Evolutionary conservation across 495 filamentous ascomycete genomes (phyloP).

Genomic region (Rhizodiscina lignyota): DNA sequence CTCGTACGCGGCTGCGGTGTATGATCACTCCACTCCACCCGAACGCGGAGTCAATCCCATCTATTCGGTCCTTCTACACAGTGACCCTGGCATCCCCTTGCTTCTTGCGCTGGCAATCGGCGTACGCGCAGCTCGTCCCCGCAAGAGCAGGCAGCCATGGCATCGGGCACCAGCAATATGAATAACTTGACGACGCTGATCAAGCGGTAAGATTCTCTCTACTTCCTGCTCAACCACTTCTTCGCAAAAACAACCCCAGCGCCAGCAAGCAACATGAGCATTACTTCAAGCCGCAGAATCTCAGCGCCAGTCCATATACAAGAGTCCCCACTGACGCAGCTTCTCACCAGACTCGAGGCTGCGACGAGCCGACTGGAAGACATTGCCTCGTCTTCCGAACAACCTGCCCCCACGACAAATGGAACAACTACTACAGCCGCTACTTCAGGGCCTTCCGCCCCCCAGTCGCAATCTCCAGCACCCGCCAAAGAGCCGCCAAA

Average conservation of each 20-base stretch:
- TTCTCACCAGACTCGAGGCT: slow-evolving; percentile 65
- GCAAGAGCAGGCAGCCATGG: slow-evolving; percentile 20
- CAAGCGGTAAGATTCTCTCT: slow-evolving; percentile 57
- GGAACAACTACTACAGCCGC: slow-evolving; percentile 15
- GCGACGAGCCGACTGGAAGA: slow-evolving; percentile 93
- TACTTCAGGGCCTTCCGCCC: slow-evolving; percentile 8
- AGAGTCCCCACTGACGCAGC: not conserved
- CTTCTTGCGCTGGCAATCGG: slow-evolving; percentile 4
- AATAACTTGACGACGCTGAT: slow-evolving; percentile 94
- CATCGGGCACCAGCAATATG: slow-evolving; percentile 60
- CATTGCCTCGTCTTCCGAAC: slow-evolving; percentile 50
- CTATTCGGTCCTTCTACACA: slow-evolving; percentile 5
- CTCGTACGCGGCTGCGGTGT: no score
- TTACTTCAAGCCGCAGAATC: no score
- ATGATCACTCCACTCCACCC: no score
- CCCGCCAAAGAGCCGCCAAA: slow-evolving; percentile 28
- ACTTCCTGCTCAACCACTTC: slow-evolving; percentile 1
- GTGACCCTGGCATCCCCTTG: slow-evolving; percentile 1
- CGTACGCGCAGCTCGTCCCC: not conserved
- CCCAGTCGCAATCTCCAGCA: slow-evolving; percentile 7
- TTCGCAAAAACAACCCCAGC: no score
- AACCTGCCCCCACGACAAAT: slow-evolving; percentile 20
- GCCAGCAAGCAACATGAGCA: no score
- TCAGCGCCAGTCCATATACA: slow-evolving; percentile 1
- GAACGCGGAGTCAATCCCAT: not conserved